Base-by-base conservation (phyloP, 2,329 filamentous ascomycete genomes). In the Paramyrothecium roridum region DNA sequence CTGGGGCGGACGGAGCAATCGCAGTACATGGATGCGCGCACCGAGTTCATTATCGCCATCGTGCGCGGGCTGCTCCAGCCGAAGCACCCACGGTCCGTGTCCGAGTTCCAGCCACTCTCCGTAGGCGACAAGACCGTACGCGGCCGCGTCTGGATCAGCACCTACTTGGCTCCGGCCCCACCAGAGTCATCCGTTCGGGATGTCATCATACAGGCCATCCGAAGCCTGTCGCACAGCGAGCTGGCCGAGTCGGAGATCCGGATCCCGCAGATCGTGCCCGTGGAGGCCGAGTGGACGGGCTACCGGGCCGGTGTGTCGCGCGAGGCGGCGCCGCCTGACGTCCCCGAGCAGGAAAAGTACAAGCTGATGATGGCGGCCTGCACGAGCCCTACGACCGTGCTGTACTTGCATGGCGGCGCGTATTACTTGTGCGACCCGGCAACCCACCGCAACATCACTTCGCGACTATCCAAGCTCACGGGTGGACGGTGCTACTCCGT, bases 101-200 rank as follows among this genome's bases (percentile, higher is more conserved):
- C 80, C 1, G 80, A 84, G 57, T 73, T 82, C 8, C 93, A 97
- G 71, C 76, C 73, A 46, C 63, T 83, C n/a, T 82, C 83, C 1
- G 73, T 82, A 48, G 83, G 78, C 55, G 88, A 89, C 53, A 81
- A 81, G 0, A 85, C 84, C 0, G 77, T 96, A 66, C 92, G 90
- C 67, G 91, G 91, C 3, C 83, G 82, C 48, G 85, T 95, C 60
- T 97, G 93, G 93, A 80, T 96, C 22, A 87, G 86, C 63, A 88
- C 84, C 54, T 86, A 89, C 46, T 82, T 80, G 1, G 75, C 91
- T 17, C 82, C 84, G 0, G 73, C 75, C 2, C 88, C 87, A 0
- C 76, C 82, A 55, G 83, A 76, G 68, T 79, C 66, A 63, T 81
- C 77, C 46, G 67, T 86, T 16, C 74, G 81, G n/a, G 79, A 87